Percentiles rank a stretch among this genome's conserved stretches.
phyloP scores from a whole-genome alignment of 352 stramenopile genomes.

The Ochromonadaceae sp. region DNA sequence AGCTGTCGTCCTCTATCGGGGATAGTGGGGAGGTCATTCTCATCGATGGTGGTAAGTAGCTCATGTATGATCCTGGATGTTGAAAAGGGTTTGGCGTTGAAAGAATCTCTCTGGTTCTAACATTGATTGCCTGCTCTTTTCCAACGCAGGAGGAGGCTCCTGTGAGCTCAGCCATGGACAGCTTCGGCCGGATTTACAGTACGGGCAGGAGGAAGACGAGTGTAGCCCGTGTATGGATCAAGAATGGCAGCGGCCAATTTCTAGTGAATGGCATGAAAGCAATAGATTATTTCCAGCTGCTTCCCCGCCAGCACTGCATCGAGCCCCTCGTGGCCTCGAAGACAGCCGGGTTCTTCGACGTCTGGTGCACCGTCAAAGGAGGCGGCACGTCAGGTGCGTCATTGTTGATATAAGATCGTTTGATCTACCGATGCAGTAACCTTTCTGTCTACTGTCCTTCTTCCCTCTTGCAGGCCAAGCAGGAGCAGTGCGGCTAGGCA shows the following conservation, averaged over 20 bases:
- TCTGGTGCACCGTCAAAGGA: conserved; percentile 69
- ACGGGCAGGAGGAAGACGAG: conserved; percentile 62
- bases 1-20: too few relatives aligned
- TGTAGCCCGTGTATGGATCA: conserved; percentile 71
- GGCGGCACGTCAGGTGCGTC: conserved; percentile 43
- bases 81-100: too few relatives aligned
- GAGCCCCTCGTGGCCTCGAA: conserved; percentile 34
- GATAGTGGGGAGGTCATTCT: too few relatives aligned
- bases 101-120: too few relatives aligned
- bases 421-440: not conserved
- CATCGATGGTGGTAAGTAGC: too few relatives aligned
- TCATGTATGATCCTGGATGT: too few relatives aligned
- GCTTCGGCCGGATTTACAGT: conserved; percentile 17
- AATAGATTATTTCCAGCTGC: conserved; percentile 40
- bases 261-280: conserved; percentile 70
- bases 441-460: not conserved
- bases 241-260: conserved; percentile 54
- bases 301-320: conserved; percentile 31
- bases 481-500: conserved; percentile 65
- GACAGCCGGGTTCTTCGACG: conserved; percentile 57
- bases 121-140: too few relatives aligned
- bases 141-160: too few relatives aligned
- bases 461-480: conserved; percentile 52
- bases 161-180: conserved; percentile 3
- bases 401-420: not conserved